A percentile compares a stretch with the other conserved stretches of the same genome.
phyloP scores from a whole-genome alignment of 2,329 filamentous ascomycete species.

The Colletotrichum eremochloae region DNA sequence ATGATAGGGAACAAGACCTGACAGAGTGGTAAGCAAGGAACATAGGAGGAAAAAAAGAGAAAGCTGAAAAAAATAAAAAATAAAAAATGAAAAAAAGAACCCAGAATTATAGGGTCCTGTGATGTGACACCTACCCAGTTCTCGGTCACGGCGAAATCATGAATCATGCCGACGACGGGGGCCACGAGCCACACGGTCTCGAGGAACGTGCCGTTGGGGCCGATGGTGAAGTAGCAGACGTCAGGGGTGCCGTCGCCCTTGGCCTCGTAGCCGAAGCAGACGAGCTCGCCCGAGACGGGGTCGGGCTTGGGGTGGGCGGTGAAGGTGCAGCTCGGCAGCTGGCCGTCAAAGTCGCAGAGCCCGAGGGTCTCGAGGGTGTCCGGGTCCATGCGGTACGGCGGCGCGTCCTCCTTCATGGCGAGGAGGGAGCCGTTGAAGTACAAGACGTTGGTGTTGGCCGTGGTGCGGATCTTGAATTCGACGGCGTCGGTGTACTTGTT shows the following conservation, averaged over 20 bases:
- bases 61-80: no score
- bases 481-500: slow-evolving; percentile 54
- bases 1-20: slow-evolving; percentile 34
- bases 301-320: slow-evolving; percentile 60
- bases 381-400: slow-evolving; percentile 57
- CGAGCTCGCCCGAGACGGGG: slow-evolving; percentile 55
- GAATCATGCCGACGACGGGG: slow-evolving; percentile 55
- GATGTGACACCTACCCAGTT: slow-evolving; percentile 51
- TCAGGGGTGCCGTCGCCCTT: slow-evolving; percentile 56
- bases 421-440: slow-evolving; percentile 62
- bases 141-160: slow-evolving; percentile 57
- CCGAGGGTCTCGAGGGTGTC: slow-evolving; percentile 57
- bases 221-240: slow-evolving; percentile 52
- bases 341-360: slow-evolving; percentile 57
- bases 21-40: neutral
- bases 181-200: slow-evolving; percentile 52
- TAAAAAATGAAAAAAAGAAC: no score
- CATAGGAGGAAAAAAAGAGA: no score
- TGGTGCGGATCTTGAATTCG: slow-evolving; percentile 50
- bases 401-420: slow-evolving; percentile 62
- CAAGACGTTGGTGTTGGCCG: slow-evolving; percentile 65
- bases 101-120: neutral
- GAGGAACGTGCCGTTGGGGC: slow-evolving; percentile 47
- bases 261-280: slow-evolving; percentile 58
- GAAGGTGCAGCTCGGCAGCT: slow-evolving; percentile 54